A percentile compares a stretch with the other conserved stretches of the same genome.
Evolutionary conservation across 768 basidiomycete species (phyloP).

Genomic region (Cantharellus anzutake): DNA sequence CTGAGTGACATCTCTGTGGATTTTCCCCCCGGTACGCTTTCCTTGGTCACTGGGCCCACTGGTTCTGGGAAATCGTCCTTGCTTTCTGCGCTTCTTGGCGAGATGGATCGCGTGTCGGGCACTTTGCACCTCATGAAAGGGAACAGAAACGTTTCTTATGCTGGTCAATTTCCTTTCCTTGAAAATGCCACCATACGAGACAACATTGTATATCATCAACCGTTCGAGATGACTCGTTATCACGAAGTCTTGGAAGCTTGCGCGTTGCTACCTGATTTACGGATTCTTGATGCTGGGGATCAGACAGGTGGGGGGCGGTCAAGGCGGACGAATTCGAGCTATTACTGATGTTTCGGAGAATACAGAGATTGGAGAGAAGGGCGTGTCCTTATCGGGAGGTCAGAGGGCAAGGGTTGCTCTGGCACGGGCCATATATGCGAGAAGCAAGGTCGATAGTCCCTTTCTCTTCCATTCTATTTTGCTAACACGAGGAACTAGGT

Average conservation of each 20-base stretch:
- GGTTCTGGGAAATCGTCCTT: slow-evolving; percentile 54
- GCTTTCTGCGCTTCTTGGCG: slow-evolving; percentile 45
- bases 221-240: slow-evolving; percentile 42
- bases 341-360: background rate
- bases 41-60: slow-evolving; percentile 44
- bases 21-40: slow-evolving; percentile 39
- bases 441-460: slow-evolving; percentile 2
- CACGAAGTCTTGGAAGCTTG: slow-evolving; percentile 52
- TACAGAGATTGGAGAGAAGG: slow-evolving; percentile 63
- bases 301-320: slow-evolving; percentile 33
- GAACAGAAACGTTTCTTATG: slow-evolving; percentile 41
- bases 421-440: slow-evolving; percentile 63
- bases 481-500: slow-evolving; percentile 26
- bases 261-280: slow-evolving; percentile 49
- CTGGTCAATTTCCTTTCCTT: slow-evolving; percentile 31
- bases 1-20: slow-evolving; percentile 36
- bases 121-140: slow-evolving; percentile 35
- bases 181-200: slow-evolving; percentile 67
- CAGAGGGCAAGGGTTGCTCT: slow-evolving; percentile 57
- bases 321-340: background rate
- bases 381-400: slow-evolving; percentile 29
- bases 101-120: slow-evolving; percentile 40
- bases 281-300: slow-evolving; percentile 57
- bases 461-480: background rate
- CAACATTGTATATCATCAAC: slow-evolving; percentile 58